A percentile compares a stretch with the other conserved stretches of the same genome.
phyloP scores from a whole-genome alignment of 495 filamentous ascomycete genomes.

The Talaromyces nanjingensis region DNA sequence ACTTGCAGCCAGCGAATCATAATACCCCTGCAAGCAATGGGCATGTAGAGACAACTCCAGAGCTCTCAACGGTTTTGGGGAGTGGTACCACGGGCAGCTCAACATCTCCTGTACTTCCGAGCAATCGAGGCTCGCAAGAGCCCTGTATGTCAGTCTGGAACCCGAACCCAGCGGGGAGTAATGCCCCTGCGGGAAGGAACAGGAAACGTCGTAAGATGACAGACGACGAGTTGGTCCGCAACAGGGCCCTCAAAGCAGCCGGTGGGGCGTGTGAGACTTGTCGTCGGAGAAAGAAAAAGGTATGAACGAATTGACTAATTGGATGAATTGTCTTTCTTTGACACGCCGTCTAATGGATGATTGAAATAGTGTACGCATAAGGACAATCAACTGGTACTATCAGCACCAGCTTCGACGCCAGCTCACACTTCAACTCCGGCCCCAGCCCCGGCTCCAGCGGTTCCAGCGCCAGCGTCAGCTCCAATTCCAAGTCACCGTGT shows the following conservation, averaged over 20 bases:
- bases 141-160: not conserved
- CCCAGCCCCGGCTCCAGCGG: not conserved
- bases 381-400: not conserved
- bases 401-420: not conserved
- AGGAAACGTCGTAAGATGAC: not conserved
- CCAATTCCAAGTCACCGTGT: too few species aligned
- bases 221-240: not conserved
- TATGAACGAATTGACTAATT: not conserved
- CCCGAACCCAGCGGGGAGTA: not conserved
- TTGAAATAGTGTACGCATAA: not conserved
- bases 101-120: not conserved
- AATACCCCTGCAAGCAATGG: not conserved
- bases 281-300: not conserved
- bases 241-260: not conserved
- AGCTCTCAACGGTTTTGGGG: not conserved
- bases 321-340: not conserved
- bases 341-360: not conserved
- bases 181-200: not conserved
- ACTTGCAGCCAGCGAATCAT: not conserved
- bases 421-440: too few species aligned
- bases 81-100: not conserved
- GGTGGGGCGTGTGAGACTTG: constrained; percentile 1
- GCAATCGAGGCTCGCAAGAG: not conserved
- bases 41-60: not conserved
- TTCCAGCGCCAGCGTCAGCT: too few species aligned